A percentile compares a stretch with the other conserved stretches of the same genome.
phyloP scores from a whole-genome alignment of 2,329 filamentous ascomycete genomes.

The Aspergillus quadricinctus region DNA sequence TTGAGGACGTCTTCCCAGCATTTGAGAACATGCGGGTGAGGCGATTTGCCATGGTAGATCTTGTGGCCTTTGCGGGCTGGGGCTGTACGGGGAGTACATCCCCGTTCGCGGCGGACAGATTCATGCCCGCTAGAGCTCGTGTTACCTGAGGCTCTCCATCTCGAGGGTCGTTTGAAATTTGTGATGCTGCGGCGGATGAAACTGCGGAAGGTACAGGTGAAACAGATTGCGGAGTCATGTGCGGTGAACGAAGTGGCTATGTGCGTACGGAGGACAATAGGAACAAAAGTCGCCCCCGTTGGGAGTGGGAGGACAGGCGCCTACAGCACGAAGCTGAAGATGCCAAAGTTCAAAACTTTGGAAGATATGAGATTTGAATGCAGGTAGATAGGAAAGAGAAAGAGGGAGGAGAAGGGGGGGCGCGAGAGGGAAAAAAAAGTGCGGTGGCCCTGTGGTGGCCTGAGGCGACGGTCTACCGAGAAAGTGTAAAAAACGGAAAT shows the following conservation, averaged over 20 bases:
- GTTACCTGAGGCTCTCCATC: slow-evolving; percentile 41
- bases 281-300: slow-evolving; percentile 20
- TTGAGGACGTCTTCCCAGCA: slow-evolving; percentile 33
- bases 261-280: slow-evolving; percentile 18
- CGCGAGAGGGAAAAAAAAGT: slow-evolving; percentile 16
- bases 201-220: slow-evolving; percentile 42
- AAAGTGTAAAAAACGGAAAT: slow-evolving; percentile 2
- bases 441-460: slow-evolving; percentile 17
- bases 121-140: slow-evolving; percentile 41
- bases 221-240: slow-evolving; percentile 40
- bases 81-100: slow-evolving; percentile 28
- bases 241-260: slow-evolving; percentile 23
- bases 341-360: slow-evolving; percentile 11
- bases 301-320: slow-evolving; percentile 13
- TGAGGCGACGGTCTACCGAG: slow-evolving; percentile 10
- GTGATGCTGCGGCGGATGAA: slow-evolving; percentile 39
- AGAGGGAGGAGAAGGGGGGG: slow-evolving; percentile 1
- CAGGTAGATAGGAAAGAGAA: slow-evolving; percentile 3
- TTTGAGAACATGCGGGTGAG: slow-evolving; percentile 46
- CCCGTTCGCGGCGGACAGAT: slow-evolving; percentile 35
- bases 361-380: slow-evolving; percentile 2
- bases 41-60: slow-evolving; percentile 41
- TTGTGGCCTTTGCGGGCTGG: slow-evolving; percentile 29
- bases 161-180: slow-evolving; percentile 35
- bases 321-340: slow-evolving; percentile 26